phyloP scores from a whole-genome alignment of 2,329 filamentous ascomycete species.

The Didymosphaeria variabile region DNA sequence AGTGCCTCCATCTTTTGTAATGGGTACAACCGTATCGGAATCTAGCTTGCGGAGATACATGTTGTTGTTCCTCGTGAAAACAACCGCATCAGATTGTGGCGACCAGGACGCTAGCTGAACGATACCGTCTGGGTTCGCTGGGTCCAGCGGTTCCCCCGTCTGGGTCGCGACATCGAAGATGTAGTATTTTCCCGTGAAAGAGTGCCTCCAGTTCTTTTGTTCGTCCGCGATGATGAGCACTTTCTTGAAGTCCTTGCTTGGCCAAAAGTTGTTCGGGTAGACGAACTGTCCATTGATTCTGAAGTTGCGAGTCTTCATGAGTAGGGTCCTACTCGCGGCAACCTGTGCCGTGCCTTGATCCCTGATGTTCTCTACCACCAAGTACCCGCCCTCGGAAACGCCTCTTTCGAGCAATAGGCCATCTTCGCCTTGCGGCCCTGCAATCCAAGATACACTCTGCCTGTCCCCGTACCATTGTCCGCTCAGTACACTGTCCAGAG shows the following conservation, averaged over 20 bases:
- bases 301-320: conserved; percentile 78
- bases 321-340: conserved; percentile 66
- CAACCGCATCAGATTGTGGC: conserved; percentile 82
- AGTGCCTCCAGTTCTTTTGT: conserved; percentile 87
- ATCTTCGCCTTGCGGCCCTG: conserved; percentile 78
- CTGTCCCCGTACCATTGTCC: conserved; percentile 71
- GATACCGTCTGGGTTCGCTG: conserved; percentile 68
- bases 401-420: conserved; percentile 82
- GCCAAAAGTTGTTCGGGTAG: conserved; percentile 70
- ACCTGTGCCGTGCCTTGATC: conserved; percentile 54
- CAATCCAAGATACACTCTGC: conserved; percentile 79
- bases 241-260: conserved; percentile 84
- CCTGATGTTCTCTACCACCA: conserved; percentile 88
- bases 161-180: conserved; percentile 89
- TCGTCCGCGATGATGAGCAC: conserved; percentile 81
- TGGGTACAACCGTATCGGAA: conserved; percentile 69
- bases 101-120: conserved; percentile 92
- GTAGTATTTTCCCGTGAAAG: conserved; percentile 86
- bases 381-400: conserved; percentile 69
- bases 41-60: conserved; percentile 78
- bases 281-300: conserved; percentile 65
- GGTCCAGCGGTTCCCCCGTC: conserved; percentile 78
- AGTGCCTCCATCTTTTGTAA: conserved; percentile 86
- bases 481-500: conserved; percentile 73
- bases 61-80: conserved; percentile 93